These are phyloP conservation scores for Clonostachys sp. DNA, from an alignment of 2,329 filamentous ascomycete species.

Conservation along the genomic window DNA sequence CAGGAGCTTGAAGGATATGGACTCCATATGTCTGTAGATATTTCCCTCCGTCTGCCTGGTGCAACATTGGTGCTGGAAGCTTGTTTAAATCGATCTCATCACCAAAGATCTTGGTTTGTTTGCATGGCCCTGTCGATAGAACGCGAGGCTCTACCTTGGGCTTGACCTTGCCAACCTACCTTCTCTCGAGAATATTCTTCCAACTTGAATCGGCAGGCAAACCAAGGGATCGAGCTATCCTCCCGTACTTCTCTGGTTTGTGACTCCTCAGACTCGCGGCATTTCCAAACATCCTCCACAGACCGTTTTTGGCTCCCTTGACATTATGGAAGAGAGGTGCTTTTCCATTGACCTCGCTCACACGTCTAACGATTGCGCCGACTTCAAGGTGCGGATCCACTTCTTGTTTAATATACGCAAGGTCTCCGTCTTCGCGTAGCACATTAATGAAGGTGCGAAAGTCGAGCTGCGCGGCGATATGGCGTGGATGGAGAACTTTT, in stretches of 20 bases:
- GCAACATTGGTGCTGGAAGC: slow-evolving; percentile 35
- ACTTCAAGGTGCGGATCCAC: slow-evolving; percentile 39
- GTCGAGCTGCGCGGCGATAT: slow-evolving; percentile 16
- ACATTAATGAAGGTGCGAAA: slow-evolving; percentile 41
- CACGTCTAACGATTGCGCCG: slow-evolving; percentile 38
- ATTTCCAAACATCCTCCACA: slow-evolving; percentile 42
- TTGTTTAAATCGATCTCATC: slow-evolving; percentile 34
- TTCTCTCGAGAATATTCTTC: slow-evolving; percentile 31
- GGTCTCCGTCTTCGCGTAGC: slow-evolving; percentile 32
- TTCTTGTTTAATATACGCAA: slow-evolving; percentile 35
- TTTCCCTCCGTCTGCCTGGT: slow-evolving; percentile 39
- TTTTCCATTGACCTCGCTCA: slow-evolving; percentile 37
- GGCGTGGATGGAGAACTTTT: no score
- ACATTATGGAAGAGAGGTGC: slow-evolving; percentile 48
- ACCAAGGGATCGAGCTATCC: slow-evolving; percentile 33
- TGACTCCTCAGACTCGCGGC: slow-evolving; percentile 28
- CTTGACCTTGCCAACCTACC: slow-evolving; percentile 21
- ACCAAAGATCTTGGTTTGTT: slow-evolving; percentile 29
- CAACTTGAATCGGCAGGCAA: slow-evolving; percentile 28
- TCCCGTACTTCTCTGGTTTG: slow-evolving; percentile 25
- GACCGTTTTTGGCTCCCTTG: slow-evolving; percentile 35
- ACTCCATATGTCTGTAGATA: slow-evolving; percentile 47
- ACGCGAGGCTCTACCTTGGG: slow-evolving; percentile 25
- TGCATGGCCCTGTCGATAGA: slow-evolving; percentile 31
- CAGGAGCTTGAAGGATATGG: slow-evolving; percentile 37